Conservation (phyloP, 2,329 filamentous ascomycete genomes). For the Diaporthe longicolla region DNA sequence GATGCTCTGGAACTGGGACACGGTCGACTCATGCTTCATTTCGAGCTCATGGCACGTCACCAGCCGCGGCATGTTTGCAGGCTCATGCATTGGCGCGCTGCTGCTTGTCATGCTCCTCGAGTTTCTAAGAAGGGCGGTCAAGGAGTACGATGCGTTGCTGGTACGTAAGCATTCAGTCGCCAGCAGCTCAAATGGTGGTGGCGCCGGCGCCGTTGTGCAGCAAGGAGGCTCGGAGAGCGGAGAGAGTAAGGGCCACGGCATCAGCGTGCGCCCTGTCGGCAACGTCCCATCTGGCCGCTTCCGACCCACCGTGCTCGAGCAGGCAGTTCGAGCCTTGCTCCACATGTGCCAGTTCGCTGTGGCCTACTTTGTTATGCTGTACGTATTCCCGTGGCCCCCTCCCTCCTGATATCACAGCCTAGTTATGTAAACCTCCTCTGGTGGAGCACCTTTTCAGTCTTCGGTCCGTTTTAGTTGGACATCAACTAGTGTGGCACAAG, state of each 20-base stretch:
- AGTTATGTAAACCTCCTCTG: background rate
- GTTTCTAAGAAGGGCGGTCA: constrained; percentile 66
- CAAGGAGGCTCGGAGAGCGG: background rate
- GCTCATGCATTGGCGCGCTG: constrained; percentile 71
- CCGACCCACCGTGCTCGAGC: constrained; percentile 64
- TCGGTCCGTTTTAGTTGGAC: background rate
- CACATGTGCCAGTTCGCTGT: constrained; percentile 70
- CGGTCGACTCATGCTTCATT: constrained; percentile 69
- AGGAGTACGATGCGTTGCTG: constrained; percentile 70
- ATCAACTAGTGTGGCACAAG: background rate
- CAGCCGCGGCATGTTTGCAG: constrained; percentile 70
- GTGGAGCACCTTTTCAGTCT: no score
- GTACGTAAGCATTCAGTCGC: constrained; percentile 50
- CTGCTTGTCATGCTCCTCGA: constrained; percentile 72
- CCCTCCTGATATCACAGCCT: no score
- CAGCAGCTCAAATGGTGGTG: background rate
- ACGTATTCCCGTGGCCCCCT: background rate
- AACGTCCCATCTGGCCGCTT: constrained; percentile 3
- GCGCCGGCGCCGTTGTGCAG: background rate
- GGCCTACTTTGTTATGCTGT: constrained; percentile 71
- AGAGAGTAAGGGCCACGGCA: background rate
- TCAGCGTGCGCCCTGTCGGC: background rate
- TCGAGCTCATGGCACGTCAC: constrained; percentile 69
- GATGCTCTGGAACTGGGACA: constrained; percentile 71
- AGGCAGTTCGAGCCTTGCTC: constrained; percentile 64